Conservation (phyloP, 495 filamentous ascomycete species). For the Opeltia flavorubescens region DNA sequence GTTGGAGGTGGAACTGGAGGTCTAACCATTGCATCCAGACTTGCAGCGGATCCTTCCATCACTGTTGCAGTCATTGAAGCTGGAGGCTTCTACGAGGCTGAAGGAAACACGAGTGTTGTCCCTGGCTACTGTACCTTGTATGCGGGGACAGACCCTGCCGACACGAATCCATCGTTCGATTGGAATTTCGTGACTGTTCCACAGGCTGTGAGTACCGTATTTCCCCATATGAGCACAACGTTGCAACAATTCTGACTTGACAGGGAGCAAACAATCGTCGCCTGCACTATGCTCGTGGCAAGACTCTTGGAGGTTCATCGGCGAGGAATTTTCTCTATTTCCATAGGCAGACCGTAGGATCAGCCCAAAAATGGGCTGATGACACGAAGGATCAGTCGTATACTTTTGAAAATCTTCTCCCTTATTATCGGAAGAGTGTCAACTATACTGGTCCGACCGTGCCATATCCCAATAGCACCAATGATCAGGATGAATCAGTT, state of each 20-base stretch:
- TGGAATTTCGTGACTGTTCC: constrained; percentile 32
- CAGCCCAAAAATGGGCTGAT: constrained; percentile 42
- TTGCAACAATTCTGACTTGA: constrained; percentile 26
- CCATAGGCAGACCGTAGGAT: constrained; percentile 25
- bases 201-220: constrained; percentile 16
- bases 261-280: constrained; percentile 23
- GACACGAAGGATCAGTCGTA: constrained; percentile 40
- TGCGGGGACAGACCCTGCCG: constrained; percentile 20
- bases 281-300: constrained; percentile 25
- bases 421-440: constrained; percentile 38
- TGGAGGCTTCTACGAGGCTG: constrained; percentile 40
- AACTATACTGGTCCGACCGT: constrained; percentile 37
- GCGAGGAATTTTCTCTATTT: constrained; percentile 18
- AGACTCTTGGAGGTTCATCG: constrained; percentile 15
- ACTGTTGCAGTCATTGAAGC: constrained; percentile 41
- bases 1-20: constrained; percentile 40
- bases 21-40: constrained; percentile 29
- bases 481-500: constrained; percentile 25
- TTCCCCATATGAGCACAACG: constrained; percentile 27
- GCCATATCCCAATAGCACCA: constrained; percentile 27
- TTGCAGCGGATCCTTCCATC: constrained; percentile 23
- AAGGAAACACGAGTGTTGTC: constrained; percentile 28
- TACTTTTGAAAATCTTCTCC: constrained; percentile 35
- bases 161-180: constrained; percentile 26
- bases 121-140: constrained; percentile 25